phyloP scores from a whole-genome alignment of 2,329 filamentous ascomycete species.

The Bipolaris cookei region DNA sequence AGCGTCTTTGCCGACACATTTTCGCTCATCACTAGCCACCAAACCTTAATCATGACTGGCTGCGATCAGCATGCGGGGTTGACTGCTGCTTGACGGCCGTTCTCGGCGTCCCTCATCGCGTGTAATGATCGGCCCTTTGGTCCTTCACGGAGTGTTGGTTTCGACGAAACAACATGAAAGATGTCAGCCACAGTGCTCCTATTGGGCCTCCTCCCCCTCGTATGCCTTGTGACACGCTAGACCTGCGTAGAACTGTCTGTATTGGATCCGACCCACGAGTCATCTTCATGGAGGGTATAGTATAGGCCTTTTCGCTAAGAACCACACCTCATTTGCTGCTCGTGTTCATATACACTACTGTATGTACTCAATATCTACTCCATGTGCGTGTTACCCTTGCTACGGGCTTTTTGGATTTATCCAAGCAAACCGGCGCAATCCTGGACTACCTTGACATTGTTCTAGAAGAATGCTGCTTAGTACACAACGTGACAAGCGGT shows the following conservation, averaged over 20 bases:
- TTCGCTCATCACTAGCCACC: constrained; percentile 36
- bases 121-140: constrained; percentile 7
- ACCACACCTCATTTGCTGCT: constrained; percentile 20
- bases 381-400: constrained; percentile 33
- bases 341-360: constrained; percentile 20
- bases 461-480: constrained; percentile 32
- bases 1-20: constrained; percentile 36
- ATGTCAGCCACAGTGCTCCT: constrained; percentile 7
- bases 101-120: constrained; percentile 17
- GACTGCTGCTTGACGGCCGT: constrained; percentile 10
- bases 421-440: constrained; percentile 23
- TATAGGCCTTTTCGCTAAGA: constrained; percentile 22
- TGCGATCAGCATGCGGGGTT: constrained; percentile 27
- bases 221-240: neutral
- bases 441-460: constrained; percentile 23
- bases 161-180: neutral
- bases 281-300: constrained; percentile 6
- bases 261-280: neutral
- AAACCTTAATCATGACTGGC: constrained; percentile 20
- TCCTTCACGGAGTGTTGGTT: too few relatives aligned
- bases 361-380: constrained; percentile 18
- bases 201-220: neutral
- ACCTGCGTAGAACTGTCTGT: neutral
- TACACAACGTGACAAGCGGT: constrained; percentile 18
- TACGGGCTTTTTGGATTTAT: constrained; percentile 4